Base-by-base conservation (phyloP, 2,329 filamentous ascomycete species). In the Coleophoma eucalyptorum region DNA sequence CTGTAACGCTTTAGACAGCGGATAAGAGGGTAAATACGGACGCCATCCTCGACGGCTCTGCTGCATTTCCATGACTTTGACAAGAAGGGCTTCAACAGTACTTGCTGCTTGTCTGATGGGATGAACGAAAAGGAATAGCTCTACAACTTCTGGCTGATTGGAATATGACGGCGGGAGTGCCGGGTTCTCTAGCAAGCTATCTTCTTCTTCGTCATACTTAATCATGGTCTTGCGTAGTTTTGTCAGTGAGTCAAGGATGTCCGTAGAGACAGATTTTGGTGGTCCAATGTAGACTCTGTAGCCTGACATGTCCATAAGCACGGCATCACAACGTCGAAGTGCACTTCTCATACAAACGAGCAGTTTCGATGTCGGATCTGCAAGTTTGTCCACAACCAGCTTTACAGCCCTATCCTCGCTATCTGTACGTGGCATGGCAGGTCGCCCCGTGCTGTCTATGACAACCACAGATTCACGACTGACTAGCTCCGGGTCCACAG, bases 91-190 rank as follows among this genome's bases (percentile, higher is more conserved):
- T 57, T 77, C 72, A 4, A 80, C 68, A 1, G 70, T 69, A 3
- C 69, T 68, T 5, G 78, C 75, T 0, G 76, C 69, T 64, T 81
- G 78, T 35, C 79, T 72, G 32, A 80, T 70, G 19, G 78, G 76
- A 45, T 79, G 75, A 3, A 78, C 73, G 52, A 80, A 82, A 0
- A 81, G 69, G 49, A 83, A 79, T 12, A 80, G 64, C 52, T 75
- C 71, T 6, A 81, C 73, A 1, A 79, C 71, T 48, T 79, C 75
- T 2, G 73, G 70, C 35, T 76, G 72, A 33, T 74, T 64, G 4
- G 73, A 69, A 43, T 76, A 78, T 0, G 70, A 71, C 15, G 69
- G 67, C 6, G 75, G 71, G 0, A 79, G 64, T 3, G 68, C 63
- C 4, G 72, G 69, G 31, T 76, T 74, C 2, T 67, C 62, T 10